Percentiles rank a stretch among this genome's conserved stretches.
Conservation (phyloP, 2,329 filamentous ascomycete species). For the Aspergillus calidoustus region DNA sequence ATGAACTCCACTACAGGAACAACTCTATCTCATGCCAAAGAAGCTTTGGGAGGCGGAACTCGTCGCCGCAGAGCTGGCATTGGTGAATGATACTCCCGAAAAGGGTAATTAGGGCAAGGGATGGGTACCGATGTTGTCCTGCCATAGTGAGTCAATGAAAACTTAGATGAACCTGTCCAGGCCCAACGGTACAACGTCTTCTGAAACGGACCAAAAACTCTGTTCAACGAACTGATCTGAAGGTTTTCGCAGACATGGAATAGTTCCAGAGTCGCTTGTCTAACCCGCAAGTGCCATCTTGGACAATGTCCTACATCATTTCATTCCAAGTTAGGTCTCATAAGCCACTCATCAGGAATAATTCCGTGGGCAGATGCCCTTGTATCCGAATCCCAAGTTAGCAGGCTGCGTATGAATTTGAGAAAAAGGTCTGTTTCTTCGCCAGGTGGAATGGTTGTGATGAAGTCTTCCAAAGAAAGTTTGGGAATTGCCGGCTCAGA, state of each 20-base stretch:
- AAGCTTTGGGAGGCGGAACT: background rate
- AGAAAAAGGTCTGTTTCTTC: conserved; percentile 11
- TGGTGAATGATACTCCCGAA: background rate
- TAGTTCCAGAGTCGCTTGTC: background rate
- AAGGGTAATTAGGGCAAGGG: background rate
- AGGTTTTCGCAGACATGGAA: no score
- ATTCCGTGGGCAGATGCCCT: conserved; percentile 2
- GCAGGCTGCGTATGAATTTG: conserved; percentile 6
- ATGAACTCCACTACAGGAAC: background rate
- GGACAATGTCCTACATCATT: background rate
- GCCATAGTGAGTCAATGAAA: no score
- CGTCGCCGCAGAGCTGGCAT: background rate
- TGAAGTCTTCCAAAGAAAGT: conserved; percentile 4
- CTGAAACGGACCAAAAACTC: background rate
- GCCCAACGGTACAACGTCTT: background rate
- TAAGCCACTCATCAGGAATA: conserved; percentile 4
- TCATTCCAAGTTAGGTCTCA: background rate
- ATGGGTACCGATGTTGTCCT: background rate
- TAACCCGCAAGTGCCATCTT: background rate
- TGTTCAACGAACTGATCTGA: background rate
- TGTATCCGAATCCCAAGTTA: conserved; percentile 11
- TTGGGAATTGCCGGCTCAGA: conserved; percentile 6
- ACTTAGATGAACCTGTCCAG: no score
- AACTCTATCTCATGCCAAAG: background rate
- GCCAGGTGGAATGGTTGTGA: conserved; percentile 9